These are phyloP conservation scores for Gossypium schwendimanii DNA, from an alignment of 441 rosid genomes.

Conservation along the genomic window DNA sequence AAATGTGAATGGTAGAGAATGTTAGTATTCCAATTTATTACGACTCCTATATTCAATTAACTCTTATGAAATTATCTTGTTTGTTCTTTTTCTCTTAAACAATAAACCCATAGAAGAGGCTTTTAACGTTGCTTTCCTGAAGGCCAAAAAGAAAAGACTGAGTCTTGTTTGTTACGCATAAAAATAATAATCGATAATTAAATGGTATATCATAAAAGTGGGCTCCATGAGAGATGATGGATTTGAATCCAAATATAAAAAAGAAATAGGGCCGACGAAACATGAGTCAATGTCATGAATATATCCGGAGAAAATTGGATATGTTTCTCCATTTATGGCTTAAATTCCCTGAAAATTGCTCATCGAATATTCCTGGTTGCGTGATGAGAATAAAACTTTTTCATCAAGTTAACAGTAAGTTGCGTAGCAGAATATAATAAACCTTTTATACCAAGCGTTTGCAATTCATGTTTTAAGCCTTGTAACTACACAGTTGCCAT, in stretches of 20 bases:
- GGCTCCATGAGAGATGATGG: neutral
- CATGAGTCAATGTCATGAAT: neutral
- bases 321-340: neutral
- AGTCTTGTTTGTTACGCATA: too few species aligned
- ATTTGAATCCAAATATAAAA: neutral
- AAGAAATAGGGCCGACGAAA: neutral
- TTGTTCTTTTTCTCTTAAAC: neutral
- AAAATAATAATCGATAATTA: neutral
- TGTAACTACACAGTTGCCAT: slow-evolving; percentile 18
- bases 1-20: too few species aligned
- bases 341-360: neutral
- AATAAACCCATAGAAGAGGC: neutral
- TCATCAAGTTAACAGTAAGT: neutral
- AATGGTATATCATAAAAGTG: neutral
- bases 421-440: neutral
- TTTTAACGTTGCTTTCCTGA: too few species aligned
- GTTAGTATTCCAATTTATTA: neutral
- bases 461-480: neutral
- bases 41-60: neutral
- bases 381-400: neutral
- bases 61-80: neutral
- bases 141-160: too few species aligned
- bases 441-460: neutral
- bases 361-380: neutral
- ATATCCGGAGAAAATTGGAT: neutral